Evolutionary conservation across 169 alveolate genomes (phyloP), one percentile per base, ranked within the genome.

Genomic region (Perkinsus chesapeaki): DNA sequence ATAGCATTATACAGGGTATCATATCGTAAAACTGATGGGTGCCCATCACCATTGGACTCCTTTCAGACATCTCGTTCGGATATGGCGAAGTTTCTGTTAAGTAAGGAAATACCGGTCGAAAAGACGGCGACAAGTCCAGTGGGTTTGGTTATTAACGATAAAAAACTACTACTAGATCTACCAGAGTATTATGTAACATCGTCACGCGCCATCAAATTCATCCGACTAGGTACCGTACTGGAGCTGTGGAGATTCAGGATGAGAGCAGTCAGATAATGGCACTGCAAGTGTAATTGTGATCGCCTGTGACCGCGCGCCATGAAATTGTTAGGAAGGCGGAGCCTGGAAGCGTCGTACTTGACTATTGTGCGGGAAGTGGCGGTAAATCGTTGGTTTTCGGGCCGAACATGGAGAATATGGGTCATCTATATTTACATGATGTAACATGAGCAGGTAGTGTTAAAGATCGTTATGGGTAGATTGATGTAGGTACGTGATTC

Each of bases 341-440:
- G 91, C 98, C 99, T 34, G 98, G 99, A 3, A 96, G 98, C 60
- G 97, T 96, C 73, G 98, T 98, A 37, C 94, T 98, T 91, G 99
- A 98, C 95, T 98, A 95, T 96, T 98, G 99, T 94, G 98, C 98
- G 12, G 99, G 99, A 7, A 93, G 99, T 34, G 99, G 99, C 7
- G 99, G 99, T 23, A 98, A 98, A 94, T 82, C 99, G 9, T 95
- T 98, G 43, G 98, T 98, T 20, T 97, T 98, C 95, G 99, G 98
- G 23, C 98, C 97, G 37, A 93, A 92, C 73, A 96, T 98, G 98
- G 97, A 95, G 92, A 97, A 97, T 92, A 97, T 95, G 93, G 99
- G 99, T 0, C 94, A 97, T 91, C 94, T 98, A 36, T 98, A 97
- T 94, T 95, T 98, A 20, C 98, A 98, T 92, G 99, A 98, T 92